These are phyloP conservation scores for Fusarium sp. DNA, from an alignment of 2,329 filamentous ascomycete genomes.

Conservation along the genomic window DNA sequence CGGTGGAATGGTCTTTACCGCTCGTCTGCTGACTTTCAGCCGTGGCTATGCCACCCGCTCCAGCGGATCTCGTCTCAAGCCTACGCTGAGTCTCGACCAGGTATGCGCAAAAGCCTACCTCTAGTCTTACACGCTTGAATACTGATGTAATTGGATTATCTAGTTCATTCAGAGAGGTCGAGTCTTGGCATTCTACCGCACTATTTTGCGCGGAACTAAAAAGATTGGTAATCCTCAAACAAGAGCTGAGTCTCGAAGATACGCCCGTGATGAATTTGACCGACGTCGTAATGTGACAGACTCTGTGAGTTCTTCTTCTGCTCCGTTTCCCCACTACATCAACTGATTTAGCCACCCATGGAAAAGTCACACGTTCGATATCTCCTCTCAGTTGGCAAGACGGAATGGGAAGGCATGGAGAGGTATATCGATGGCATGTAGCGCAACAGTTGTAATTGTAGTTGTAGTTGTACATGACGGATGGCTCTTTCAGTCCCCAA, in stretches of 20 bases:
- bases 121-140: not conserved
- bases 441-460: conserved; percentile 47
- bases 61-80: conserved; percentile 50
- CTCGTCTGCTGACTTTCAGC: conserved; percentile 48
- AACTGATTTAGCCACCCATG: conserved; percentile 17
- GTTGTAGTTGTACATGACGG: conserved; percentile 49
- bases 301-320: conserved; percentile 58
- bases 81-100: conserved; percentile 69
- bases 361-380: conserved; percentile 71
- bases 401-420: conserved; percentile 74
- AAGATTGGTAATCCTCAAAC: conserved; percentile 65
- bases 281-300: conserved; percentile 69
- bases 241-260: conserved; percentile 67
- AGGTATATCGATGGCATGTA: conserved; percentile 58
- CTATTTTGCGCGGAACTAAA: conserved; percentile 67
- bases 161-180: conserved; percentile 72
- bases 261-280: conserved; percentile 72
- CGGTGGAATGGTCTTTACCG: conserved; percentile 48
- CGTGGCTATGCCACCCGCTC: conserved; percentile 55
- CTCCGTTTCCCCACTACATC: not conserved
- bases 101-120: conserved; percentile 54
- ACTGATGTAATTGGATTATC: conserved; percentile 14
- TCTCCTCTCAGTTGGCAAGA: conserved; percentile 73
- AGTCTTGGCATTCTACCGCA: conserved; percentile 69
- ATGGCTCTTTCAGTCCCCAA: conserved; percentile 7